Conservation (phyloP, 371 early-diverging fungal species). For the Massospora cicadina region DNA sequence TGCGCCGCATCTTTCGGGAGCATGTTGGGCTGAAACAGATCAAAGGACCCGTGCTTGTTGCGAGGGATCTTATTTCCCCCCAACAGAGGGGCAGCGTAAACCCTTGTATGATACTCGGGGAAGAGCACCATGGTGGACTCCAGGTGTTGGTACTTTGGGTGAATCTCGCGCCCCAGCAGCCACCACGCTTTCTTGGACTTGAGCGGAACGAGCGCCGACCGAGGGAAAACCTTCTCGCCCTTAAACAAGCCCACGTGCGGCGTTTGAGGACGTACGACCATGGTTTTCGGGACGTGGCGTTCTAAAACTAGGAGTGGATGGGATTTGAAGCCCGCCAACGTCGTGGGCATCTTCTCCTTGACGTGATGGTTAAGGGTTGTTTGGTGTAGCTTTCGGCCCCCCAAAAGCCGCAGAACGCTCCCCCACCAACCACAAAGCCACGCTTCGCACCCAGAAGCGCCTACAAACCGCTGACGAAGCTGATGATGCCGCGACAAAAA, state of each 20-base stretch:
- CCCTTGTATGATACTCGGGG: conserved; percentile 78
- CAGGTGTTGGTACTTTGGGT: conserved; percentile 15
- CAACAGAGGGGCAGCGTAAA: conserved; percentile 38
- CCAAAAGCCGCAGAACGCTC: neutral
- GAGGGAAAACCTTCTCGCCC: conserved; percentile 63
- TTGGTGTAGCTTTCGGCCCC: neutral
- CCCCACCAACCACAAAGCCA: neutral
- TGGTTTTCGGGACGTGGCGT: conserved; percentile 56
- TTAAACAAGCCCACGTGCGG: conserved; percentile 53
- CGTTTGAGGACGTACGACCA: conserved; percentile 40
- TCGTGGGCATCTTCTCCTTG: conserved; percentile 60
- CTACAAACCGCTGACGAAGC: neutral
- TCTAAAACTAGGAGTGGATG: conserved; percentile 65
- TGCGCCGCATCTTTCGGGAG: conserved; percentile 66
- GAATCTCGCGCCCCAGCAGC: conserved; percentile 33
- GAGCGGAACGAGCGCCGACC: conserved; percentile 17
- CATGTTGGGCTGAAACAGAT: conserved; percentile 68
- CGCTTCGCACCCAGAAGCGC: neutral
- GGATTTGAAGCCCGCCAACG: conserved; percentile 50
- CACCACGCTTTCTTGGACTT: conserved; percentile 47
- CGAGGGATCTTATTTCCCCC: conserved; percentile 58
- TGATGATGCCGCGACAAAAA: neutral
- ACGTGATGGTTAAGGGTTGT: conserved; percentile 13
- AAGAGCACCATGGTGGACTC: conserved; percentile 25
- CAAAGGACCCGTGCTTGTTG: conserved; percentile 62